These are phyloP conservation scores for Penicillium angulare DNA, from an alignment of 495 filamentous ascomycete species.

Conservation along the genomic window DNA sequence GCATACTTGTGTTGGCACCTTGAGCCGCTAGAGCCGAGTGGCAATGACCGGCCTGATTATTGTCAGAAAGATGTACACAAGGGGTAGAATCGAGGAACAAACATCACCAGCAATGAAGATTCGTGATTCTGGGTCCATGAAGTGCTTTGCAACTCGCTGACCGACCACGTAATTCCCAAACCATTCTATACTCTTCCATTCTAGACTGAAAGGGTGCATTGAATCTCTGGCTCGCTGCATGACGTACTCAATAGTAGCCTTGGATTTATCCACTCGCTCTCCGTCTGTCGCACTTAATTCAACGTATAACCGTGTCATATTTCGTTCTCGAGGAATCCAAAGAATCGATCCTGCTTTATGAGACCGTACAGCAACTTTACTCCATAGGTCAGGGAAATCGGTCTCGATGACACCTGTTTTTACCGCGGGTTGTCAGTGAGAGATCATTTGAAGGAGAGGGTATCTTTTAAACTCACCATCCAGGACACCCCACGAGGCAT, in stretches of 20 bases:
- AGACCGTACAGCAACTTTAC: slow-evolving; percentile 65
- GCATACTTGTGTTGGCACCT: slow-evolving; percentile 83
- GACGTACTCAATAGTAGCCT: slow-evolving; percentile 65
- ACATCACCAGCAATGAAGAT: slow-evolving; percentile 85
- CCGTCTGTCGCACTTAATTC: slow-evolving; percentile 67
- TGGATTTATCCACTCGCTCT: slow-evolving; percentile 58
- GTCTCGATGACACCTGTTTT: slow-evolving; percentile 63
- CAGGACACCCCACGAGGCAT: slow-evolving; percentile 74
- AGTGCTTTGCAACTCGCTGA: slow-evolving; percentile 70
- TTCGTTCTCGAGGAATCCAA: slow-evolving; percentile 72
- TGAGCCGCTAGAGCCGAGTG: slow-evolving; percentile 87
- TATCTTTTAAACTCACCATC: slow-evolving; percentile 50
- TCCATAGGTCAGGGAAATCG: slow-evolving; percentile 76
- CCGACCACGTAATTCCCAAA: slow-evolving; percentile 64
- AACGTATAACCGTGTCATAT: slow-evolving; percentile 75
- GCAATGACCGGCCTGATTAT: slow-evolving; percentile 57
- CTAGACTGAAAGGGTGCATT: slow-evolving; percentile 63
- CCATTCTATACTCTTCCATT: slow-evolving; percentile 64
- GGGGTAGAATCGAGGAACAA: not conserved
- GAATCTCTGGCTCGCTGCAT: slow-evolving; percentile 65
- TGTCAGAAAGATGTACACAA: not conserved
- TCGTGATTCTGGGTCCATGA: slow-evolving; percentile 58
- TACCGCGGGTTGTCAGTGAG: not conserved
- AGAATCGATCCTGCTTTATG: slow-evolving; percentile 68
- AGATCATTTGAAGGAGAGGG: too few relatives aligned